phyloP scores from a whole-genome alignment of 129 eudicot species.

The Gnaphalium uliginosum region DNA sequence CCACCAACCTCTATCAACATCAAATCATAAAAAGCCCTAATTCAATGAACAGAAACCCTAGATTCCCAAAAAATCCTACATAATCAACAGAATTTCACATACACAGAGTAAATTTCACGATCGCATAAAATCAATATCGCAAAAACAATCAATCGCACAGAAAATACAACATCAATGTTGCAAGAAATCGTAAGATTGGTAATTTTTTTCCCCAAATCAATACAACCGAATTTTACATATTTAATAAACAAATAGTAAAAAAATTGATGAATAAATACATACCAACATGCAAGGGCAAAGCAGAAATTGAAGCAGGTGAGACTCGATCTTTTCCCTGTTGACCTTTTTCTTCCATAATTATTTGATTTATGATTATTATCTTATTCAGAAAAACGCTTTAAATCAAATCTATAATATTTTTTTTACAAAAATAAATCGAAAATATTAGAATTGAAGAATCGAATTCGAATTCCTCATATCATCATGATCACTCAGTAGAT shows the following conservation, averaged over 20 bases:
- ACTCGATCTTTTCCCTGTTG: conserved; percentile 54
- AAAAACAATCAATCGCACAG: conserved; percentile 1
- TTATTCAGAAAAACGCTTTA: conserved; percentile 18
- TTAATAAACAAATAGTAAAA: not conserved
- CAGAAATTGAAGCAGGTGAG: conserved; percentile 34
- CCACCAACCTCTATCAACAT: conserved; percentile 4
- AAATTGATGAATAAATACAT: conserved; percentile 5
- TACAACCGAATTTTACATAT: conserved; percentile 16
- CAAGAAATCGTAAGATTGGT: conserved; percentile 1
- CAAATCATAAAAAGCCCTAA: conserved; percentile 24
- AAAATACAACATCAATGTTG: not conserved
- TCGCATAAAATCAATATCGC: not conserved
- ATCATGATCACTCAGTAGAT: conserved; percentile 9
- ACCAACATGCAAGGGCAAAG: conserved; percentile 42
- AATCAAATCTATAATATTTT: conserved; percentile 18
- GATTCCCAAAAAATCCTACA: conserved; percentile 20
- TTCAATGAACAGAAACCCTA: conserved; percentile 27
- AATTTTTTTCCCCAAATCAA: conserved; percentile 16
- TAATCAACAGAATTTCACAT: not conserved
- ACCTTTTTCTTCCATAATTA: conserved; percentile 50
- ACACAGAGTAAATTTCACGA: conserved; percentile 8
- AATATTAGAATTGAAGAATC: conserved; percentile 9
- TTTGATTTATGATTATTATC: not conserved
- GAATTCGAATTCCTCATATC: conserved; percentile 32
- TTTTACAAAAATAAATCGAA: conserved; percentile 3